phyloP scores from a whole-genome alignment of 768 basidiomycete species.

The Bullera alba region DNA sequence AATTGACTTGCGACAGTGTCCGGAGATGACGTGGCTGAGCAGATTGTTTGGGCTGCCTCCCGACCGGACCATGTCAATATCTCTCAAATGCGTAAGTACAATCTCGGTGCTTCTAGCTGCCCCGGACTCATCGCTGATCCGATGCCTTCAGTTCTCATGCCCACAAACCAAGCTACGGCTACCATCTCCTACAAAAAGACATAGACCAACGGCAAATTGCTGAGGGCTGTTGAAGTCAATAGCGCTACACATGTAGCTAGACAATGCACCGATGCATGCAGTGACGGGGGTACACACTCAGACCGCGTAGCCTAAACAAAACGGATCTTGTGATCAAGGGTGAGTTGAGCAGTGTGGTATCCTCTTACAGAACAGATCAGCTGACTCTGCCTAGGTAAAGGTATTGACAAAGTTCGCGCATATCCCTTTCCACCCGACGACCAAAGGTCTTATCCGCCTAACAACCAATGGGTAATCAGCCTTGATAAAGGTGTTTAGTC shows the following conservation, averaged over 20 bases:
- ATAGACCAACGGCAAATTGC: too few species aligned
- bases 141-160: constrained; percentile 41
- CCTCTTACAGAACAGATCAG: not conserved
- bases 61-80: constrained; percentile 89
- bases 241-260: too few species aligned
- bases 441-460: constrained; percentile 36
- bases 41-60: constrained; percentile 93
- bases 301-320: too few species aligned
- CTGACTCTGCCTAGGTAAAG: constrained; percentile 13
- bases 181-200: constrained; percentile 39
- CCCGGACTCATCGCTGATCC: constrained; percentile 3
- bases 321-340: constrained; percentile 32
- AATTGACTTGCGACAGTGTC: constrained; percentile 54
- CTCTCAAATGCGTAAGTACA: constrained; percentile 34
- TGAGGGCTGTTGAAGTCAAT: too few species aligned
- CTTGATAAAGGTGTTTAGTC: constrained; percentile 37
- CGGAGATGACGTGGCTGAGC: constrained; percentile 85
- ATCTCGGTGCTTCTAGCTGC: not conserved
- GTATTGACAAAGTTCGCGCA: constrained; percentile 42
- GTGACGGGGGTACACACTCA: too few species aligned
- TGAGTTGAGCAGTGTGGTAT: constrained; percentile 12
- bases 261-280: too few species aligned
- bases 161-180: constrained; percentile 45
- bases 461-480: constrained; percentile 40
- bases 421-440: constrained; percentile 43